Base-by-base conservation (phyloP, 768 basidiomycete genomes). In the Clavulina sp. region DNA sequence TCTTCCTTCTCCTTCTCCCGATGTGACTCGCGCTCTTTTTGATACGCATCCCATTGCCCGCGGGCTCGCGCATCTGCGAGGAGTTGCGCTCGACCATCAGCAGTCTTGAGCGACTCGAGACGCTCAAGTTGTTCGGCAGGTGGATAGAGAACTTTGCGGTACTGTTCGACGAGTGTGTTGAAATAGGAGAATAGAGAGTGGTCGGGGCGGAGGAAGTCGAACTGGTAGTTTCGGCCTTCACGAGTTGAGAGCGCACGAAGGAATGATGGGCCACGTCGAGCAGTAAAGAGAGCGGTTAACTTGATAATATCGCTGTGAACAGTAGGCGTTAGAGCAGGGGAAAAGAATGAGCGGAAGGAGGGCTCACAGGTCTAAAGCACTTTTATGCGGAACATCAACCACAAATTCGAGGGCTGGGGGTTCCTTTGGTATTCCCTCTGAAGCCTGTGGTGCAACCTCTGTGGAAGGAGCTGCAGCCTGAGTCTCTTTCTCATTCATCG, bases 151-250 rank as follows among this genome's bases (percentile, higher is more conserved):
- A 96, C 76, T 68, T 84, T 91, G 55, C 78, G 77, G 67, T 99
- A 97, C 64, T 93, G 89, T 60, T 96, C 91, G 58, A 96, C 89
- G 66, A 97, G 77, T 59, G 85, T 81, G 65, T 97, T 96, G 71
- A 97, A 99, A 68, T 86, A 92, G 38, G 84, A 82, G 60, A 92
- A 97, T 31, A 99, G 78, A 4, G 93, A 95, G 63, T 97, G 93
- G 1, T 80, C 88, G 6, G 93, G 95, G 40, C 89, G 77, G 48
- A 99, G 73, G 64, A 99, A 99, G 62, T 97, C 95, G 62, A 99
- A 99, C 60, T 97, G 92, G 63, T 86, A 92, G 66, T 97, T 97
- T 41, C 86, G 79, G 5, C 87, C 88, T 68, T 99, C 95, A 34
- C 80, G 77, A 24, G 78, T 71, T 4, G 91, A 89, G 24, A 99